A percentile compares a stretch with the other conserved stretches of the same genome.
Conservation (phyloP, 768 basidiomycete species). For the Wakefieldia striispora region DNA sequence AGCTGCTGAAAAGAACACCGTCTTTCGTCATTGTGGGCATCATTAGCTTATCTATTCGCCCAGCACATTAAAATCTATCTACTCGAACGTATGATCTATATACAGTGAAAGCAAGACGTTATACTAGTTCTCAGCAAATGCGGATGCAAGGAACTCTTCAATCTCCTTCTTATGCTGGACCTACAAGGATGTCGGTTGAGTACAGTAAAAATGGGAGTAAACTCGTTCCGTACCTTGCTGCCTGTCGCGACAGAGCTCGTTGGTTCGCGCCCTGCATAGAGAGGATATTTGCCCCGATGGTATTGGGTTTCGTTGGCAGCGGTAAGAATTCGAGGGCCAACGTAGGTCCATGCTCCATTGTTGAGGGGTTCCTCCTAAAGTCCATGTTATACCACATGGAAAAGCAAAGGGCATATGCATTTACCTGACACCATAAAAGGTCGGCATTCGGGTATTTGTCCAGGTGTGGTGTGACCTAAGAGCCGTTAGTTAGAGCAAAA, state of each 20-base stretch:
- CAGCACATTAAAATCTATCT: not conserved
- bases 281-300: slow-evolving; percentile 88
- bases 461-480: slow-evolving; percentile 84
- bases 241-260: slow-evolving; percentile 91
- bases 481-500: slow-evolving; percentile 4
- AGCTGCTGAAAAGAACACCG: not conserved
- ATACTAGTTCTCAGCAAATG: slow-evolving; percentile 43
- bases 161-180: slow-evolving; percentile 89
- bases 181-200: slow-evolving; percentile 34
- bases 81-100: not conserved
- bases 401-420: not conserved
- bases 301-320: slow-evolving; percentile 88
- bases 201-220: not conserved
- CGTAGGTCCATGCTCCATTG: slow-evolving; percentile 96
- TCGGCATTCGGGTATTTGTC: slow-evolving; percentile 97
- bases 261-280: slow-evolving; percentile 90
- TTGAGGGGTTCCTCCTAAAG: slow-evolving; percentile 89
- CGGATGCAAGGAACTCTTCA: slow-evolving; percentile 63
- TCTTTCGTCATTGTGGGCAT: not conserved
- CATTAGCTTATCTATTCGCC: slow-evolving; percentile 9
- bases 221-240: slow-evolving; percentile 62
- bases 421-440: slow-evolving; percentile 86
- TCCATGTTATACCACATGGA: slow-evolving; percentile 1
- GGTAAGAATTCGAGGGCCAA: slow-evolving; percentile 90
- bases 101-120: not conserved